Evolutionary conservation across 2,329 filamentous ascomycete species (phyloP), one percentile per base, ranked within the genome.

Genomic region (Hypoxylon sp.): DNA sequence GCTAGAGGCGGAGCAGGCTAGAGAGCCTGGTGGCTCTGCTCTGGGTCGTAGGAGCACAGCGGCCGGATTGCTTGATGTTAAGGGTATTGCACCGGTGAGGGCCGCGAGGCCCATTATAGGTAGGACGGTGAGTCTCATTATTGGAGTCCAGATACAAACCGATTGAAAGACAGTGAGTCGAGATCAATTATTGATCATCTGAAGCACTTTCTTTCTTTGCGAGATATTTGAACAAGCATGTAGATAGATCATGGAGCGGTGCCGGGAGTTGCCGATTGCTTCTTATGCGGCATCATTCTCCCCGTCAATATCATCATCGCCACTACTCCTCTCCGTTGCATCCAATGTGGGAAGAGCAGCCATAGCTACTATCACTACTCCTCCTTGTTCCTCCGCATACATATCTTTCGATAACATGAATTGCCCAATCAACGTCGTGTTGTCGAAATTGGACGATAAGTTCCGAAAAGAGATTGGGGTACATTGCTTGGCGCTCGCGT

Each of bases 1-100:
- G 65, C 73, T 77, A 0, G 75, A 68, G 14, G 76, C 74, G 11
- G 72, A 35, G 46, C 76, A 78, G n/a, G 70, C 47, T 42, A 77
- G 71, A 8, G 59, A 67, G 6, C 63, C 17, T 2, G 71, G 42
- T 3, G 63, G 5, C 1, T 56, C 56, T 13, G 24, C 48, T 19
- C 51, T 61, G 8, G 58, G 60, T 1, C 35, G 29, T 10, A 64
- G 47, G 13, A 76, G 42, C 14, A 72, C 47, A 19, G 39, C 62
- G 24, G 73, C 70, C 24, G 73, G 74, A 53, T 76, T 75, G 2
- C 46, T 67, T 14, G 74, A 71, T 0, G 65, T 72, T 29, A 67
- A 48, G 8, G 70, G 72, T 19, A 63, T 55, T 33, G 71, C 67
- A 19, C 61, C 63, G 42, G 62, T 67, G 3, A 73, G 26, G 14